Base-by-base conservation (phyloP, 2,329 filamentous ascomycete species). In the Curvularia hawaiiensis region DNA sequence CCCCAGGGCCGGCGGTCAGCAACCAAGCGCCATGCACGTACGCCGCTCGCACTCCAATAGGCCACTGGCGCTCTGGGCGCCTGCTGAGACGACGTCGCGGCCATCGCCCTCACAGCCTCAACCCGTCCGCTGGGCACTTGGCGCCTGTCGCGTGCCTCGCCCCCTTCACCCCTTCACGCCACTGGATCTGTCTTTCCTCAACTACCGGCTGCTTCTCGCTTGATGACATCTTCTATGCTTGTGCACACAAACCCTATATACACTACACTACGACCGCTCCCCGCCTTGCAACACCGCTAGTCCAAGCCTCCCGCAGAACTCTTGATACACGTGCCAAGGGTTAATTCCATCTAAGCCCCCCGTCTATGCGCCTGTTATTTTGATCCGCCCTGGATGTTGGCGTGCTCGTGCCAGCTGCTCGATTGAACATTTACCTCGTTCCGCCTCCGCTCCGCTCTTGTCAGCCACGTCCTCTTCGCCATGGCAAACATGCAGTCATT, bases 401-500 rank as follows among this genome's bases (percentile, higher is more conserved):
- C 50, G 30, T 22, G 28, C 28, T 44, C 35, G 38, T 30, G 14
- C 28, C 20, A 33, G 43, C 41, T 56, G 20, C n/a, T 30, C 41
- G 45, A 30, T 28, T 52, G 7, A 28, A 20, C 47, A 24, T 47
- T 14, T 18, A 28, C 43, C 12, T 16, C 31, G 12, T 4, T 3
- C 14, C 31, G 20, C 48, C 56, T 58, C 43, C 52, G 45, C 46
- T 61, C 59, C 30, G 43, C 35, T 47, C 26, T 58, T 26, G 22
- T n/a, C 41, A 12, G 47, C 43, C 51, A 41, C 54, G 43, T 14
- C 11, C 58, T 26, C 47, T 41, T 35, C 14, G 54, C 56, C 22
- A 33, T 47, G 50, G 57, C 54, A 47, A 58, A 50, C 53, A 76
- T 75, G 73, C 64, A 41, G 56, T 58, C 61, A 20, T 22, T 73